Conservation (phyloP, 1,284 basidiomycete species). For the Fomitopsis betulina region DNA sequence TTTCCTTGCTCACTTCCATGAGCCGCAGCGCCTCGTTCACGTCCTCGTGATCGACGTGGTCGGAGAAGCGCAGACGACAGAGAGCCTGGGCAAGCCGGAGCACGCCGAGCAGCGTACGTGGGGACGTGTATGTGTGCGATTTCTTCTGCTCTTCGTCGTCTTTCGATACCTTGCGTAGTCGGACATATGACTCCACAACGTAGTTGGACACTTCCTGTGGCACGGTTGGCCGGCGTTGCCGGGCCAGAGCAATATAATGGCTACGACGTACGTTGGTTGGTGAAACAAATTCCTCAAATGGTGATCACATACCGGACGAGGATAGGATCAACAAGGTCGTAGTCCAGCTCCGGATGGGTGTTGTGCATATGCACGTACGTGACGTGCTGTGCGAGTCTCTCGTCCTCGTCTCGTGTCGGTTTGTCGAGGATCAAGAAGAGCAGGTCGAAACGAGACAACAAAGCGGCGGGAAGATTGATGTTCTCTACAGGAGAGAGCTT, state of each 20-base stretch:
- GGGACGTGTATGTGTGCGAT: conserved; percentile 93
- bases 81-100: conserved; percentile 94
- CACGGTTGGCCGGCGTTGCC: conserved; percentile 84
- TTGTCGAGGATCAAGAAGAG: conserved; percentile 98
- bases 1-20: conserved; percentile 96
- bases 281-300: not conserved
- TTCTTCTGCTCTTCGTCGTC: conserved; percentile 89
- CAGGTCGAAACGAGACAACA: conserved; percentile 94
- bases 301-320: conserved; percentile 71
- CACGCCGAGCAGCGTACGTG: conserved; percentile 92
- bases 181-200: conserved; percentile 94
- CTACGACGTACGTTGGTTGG: conserved; percentile 36
- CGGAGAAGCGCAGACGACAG: conserved; percentile 84
- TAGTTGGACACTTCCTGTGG: conserved; percentile 87
- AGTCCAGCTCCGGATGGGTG: conserved; percentile 79
- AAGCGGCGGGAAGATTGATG: conserved; percentile 96
- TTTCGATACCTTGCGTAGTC: conserved; percentile 88
- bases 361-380: conserved; percentile 99
- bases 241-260: conserved; percentile 95
- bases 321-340: conserved; percentile 80
- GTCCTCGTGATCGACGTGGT: conserved; percentile 78
- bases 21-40: conserved; percentile 96
- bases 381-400: conserved; percentile 94
- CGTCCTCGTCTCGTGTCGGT: conserved; percentile 91
- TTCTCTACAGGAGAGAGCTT: conserved; percentile 98